Evolutionary conservation across 177 flowering plant species (phyloP).

Genomic region (Vitis hybrid): DNA sequence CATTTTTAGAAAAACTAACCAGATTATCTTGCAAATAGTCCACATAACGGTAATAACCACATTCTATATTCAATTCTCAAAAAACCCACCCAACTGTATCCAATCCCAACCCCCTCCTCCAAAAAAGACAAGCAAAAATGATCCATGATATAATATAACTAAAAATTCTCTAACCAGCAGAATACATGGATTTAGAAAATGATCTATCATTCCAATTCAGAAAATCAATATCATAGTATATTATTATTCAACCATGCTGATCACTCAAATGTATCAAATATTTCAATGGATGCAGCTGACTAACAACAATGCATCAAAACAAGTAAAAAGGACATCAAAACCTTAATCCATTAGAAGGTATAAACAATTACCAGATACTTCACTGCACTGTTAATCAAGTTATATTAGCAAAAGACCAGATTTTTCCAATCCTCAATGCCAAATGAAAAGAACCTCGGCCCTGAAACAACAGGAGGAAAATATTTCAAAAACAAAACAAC

Average conservation of each 20-base stretch:
- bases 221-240: neutral
- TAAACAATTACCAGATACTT: slow-evolving; percentile 1
- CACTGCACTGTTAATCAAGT: slow-evolving; percentile 1
- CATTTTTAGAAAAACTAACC: too few species aligned
- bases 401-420: neutral
- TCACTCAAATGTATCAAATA: neutral
- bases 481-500: neutral
- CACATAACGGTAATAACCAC: neutral
- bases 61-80: too few species aligned
- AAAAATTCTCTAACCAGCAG: too few species aligned
- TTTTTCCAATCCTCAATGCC: neutral
- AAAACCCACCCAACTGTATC: neutral
- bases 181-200: neutral
- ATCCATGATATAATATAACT: neutral
- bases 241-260: neutral
- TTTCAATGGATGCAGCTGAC: neutral
- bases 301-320: neutral
- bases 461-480: slow-evolving; percentile 7
- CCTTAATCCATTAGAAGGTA: neutral
- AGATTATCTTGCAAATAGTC: neutral
- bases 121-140: neutral
- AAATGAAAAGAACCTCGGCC: neutral
- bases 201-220: too few species aligned
- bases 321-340: neutral
- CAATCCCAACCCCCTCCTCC: neutral